A percentile compares a stretch with the other conserved stretches of the same genome.
Evolutionary conservation across 768 basidiomycete genomes (phyloP).

Genomic region (Boletus edulis): DNA sequence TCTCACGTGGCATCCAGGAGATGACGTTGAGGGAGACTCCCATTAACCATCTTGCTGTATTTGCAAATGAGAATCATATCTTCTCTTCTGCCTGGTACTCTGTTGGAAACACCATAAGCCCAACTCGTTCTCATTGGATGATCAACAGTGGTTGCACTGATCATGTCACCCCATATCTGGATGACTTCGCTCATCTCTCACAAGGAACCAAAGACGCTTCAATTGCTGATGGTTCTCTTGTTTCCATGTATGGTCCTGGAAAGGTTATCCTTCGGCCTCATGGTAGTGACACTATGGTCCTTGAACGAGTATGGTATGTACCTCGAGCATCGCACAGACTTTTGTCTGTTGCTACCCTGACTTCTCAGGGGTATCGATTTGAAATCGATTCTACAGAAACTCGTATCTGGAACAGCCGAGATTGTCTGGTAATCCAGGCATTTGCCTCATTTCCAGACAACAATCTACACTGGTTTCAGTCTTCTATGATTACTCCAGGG

Average conservation of each 20-base stretch:
- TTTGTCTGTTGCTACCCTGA: neutral
- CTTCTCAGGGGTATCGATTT: rapidly evolving
- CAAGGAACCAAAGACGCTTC: rapidly evolving
- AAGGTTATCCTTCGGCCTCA: neutral
- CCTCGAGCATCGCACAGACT: neutral
- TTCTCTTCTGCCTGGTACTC: too few species aligned
- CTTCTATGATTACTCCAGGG: neutral
- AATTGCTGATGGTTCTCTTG: neutral
- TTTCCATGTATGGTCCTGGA: neutral
- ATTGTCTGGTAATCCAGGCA: neutral
- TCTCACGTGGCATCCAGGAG: too few species aligned
- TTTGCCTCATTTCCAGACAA: neutral
- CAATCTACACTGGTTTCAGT: neutral
- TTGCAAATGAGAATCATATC: too few species aligned
- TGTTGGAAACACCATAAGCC: too few species aligned
- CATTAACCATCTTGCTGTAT: too few species aligned
- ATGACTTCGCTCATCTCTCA: neutral
- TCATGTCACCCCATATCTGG: neutral
- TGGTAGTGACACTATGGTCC: neutral
- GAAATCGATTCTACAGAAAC: neutral
- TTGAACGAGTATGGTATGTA: neutral
- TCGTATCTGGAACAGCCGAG: neutral
- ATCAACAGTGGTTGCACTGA: neutral
- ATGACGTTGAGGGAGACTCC: too few species aligned
- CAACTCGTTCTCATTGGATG: neutral